These are phyloP conservation scores for Aspergillus vadensis DNA, from an alignment of 2,329 filamentous ascomycete species.

Conservation along the genomic window DNA sequence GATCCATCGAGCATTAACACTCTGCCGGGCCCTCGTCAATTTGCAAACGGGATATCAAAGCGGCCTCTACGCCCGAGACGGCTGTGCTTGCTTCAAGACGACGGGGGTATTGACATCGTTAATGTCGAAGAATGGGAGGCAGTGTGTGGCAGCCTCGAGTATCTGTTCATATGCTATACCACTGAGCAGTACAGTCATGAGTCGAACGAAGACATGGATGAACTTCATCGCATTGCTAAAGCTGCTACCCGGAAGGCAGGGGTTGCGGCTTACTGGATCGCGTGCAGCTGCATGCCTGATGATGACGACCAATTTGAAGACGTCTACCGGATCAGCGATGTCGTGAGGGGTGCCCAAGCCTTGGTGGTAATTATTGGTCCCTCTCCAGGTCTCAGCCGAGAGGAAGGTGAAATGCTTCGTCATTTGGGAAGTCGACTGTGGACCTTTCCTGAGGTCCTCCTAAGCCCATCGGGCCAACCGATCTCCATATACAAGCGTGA, in stretches of 20 bases:
- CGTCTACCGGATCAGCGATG: no score
- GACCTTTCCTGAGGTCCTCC: conserved; percentile 50
- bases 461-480: conserved; percentile 21
- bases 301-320: no score
- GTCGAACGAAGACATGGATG: not conserved
- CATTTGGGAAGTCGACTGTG: conserved; percentile 51
- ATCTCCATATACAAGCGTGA: no score
- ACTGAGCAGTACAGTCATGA: not conserved
- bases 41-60: no score
- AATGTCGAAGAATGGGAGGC: not conserved
- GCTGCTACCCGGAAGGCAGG: not conserved
- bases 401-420: conserved; percentile 29
- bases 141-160: not conserved
- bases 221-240: not conserved
- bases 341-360: no score
- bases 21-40: no score
- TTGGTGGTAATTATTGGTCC: no score
- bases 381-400: no score
- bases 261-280: not conserved
- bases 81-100: no score
- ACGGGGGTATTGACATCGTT: no score
- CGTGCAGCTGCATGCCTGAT: no score
- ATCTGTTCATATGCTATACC: conserved; percentile 2
- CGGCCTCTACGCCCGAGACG: no score
- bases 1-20: not conserved